phyloP scores from a whole-genome alignment of 2,329 filamentous ascomycete genomes.

The Gaeumannomyces sp. region DNA sequence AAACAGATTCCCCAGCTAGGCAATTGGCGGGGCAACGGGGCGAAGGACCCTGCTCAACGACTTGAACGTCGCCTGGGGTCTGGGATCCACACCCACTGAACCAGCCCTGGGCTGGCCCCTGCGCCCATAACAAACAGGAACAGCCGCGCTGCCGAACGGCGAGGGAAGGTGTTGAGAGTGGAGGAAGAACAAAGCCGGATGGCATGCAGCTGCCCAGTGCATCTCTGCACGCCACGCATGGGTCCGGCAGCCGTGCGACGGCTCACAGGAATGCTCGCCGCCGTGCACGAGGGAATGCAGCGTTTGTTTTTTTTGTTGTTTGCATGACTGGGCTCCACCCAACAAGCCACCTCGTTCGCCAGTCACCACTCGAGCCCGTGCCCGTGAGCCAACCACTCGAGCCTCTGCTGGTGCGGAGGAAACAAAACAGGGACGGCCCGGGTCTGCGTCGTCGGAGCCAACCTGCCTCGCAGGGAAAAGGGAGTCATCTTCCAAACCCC shows the following conservation, averaged over 20 bases:
- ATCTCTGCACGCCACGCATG: background rate
- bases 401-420: too few relatives aligned
- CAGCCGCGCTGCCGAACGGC: background rate
- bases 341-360: background rate
- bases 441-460: too few relatives aligned
- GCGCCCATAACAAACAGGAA: background rate
- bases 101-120: too few relatives aligned
- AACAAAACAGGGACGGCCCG: too few relatives aligned
- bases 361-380: background rate
- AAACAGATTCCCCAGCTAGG: slow-evolving; percentile 21
- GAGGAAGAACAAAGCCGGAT: background rate
- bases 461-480: too few relatives aligned
- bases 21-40: slow-evolving; percentile 20
- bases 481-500: too few relatives aligned
- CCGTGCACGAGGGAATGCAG: background rate
- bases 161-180: background rate
- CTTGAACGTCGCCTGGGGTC: background rate
- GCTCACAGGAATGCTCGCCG: background rate
- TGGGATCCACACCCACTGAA: background rate
- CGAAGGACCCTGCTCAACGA: background rate
- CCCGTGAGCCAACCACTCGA: too few relatives aligned
- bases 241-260: slow-evolving; percentile 1
- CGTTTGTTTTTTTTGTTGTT: background rate
- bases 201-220: background rate
- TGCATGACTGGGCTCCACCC: background rate